phyloP scores from a whole-genome alignment of 2,329 filamentous ascomycete species.

The Diaporthe australafricana region DNA sequence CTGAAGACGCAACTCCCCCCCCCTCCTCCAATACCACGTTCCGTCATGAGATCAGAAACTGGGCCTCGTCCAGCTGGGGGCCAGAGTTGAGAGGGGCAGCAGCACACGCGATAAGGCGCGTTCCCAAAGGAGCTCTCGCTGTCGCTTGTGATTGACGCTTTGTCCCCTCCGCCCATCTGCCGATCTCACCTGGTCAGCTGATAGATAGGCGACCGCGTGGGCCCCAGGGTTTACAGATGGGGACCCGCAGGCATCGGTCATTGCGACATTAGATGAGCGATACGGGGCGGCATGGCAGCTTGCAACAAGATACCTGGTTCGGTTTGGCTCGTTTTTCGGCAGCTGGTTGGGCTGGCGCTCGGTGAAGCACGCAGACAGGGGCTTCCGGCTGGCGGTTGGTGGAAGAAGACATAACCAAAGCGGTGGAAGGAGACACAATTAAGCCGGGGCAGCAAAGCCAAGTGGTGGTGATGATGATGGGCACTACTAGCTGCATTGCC shows the following conservation, averaged over 20 bases:
- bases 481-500: not conserved
- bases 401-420: not conserved
- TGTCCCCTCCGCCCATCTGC: conserved; percentile 6
- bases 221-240: not conserved
- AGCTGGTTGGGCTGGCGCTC: not conserved
- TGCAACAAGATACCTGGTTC: not conserved
- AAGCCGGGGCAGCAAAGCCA: not conserved
- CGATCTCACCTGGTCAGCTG: conserved; percentile 4
- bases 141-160: conserved; percentile 1
- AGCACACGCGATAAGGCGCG: not conserved
- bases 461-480: not conserved
- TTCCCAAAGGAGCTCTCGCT: not conserved
- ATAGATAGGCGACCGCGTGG: conserved; percentile 12
- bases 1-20: not conserved
- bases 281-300: conserved; percentile 7
- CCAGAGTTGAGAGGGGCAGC: not conserved
- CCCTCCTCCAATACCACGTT: not conserved
- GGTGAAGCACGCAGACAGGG: not conserved
- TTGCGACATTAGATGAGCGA: conserved; percentile 10
- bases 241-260: conserved; percentile 1
- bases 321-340: not conserved
- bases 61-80: not conserved
- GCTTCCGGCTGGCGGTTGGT: not conserved
- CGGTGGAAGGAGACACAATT: not conserved
- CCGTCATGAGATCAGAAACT: not conserved